Evolutionary conservation across 148 eudicot species (phyloP), one percentile per base, ranked within the genome.

Genomic region (Pharnaceum exiguum): DNA sequence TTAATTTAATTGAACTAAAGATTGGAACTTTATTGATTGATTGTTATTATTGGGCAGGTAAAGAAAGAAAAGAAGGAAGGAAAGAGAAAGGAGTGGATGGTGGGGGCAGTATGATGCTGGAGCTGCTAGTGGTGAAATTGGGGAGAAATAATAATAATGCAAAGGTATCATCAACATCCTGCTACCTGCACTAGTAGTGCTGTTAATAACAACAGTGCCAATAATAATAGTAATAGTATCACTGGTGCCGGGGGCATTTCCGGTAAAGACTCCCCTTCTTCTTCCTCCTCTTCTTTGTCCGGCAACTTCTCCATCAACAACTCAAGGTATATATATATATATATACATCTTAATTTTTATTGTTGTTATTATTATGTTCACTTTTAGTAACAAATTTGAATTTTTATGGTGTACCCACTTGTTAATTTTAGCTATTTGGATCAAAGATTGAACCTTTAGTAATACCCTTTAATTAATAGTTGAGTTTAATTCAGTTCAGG

Each of bases 71-170:
- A 6, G 12, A 6, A 6, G 7, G 38, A 6, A 12, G 7, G 38
- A 35, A 35, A 6, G 38, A 12, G 12, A 46, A 74, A 45, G 72
- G 52, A 45, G 63, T 76, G 68, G 61, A 83, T 81, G 91, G 66
- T 79, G 82, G 77, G 60, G 82, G 79, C 78, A 83, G 78, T 82
- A 93, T 93, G 99, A 89, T 57, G 85, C 81, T 85, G 99, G 89
- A 54, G 85, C 81, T 85, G 71, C 71, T 79, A 81, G 82, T 77
- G n/a, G n/a, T n/a, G n/a, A n/a, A n/a, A n/a, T 82, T 59, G 89
- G 82, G 85, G 84, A 85, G n/a, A n/a, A n/a, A n/a, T n/a, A n/a
- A n/a, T n/a, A n/a, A n/a, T n/a, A 71, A 93, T 93, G 99, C 99
- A 93, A 83, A 81, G 95, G 83, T 93, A 81, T 89, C 95, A 63